phyloP scores from a whole-genome alignment of 345 rosid genomes.

The Trapa bicornis region DNA sequence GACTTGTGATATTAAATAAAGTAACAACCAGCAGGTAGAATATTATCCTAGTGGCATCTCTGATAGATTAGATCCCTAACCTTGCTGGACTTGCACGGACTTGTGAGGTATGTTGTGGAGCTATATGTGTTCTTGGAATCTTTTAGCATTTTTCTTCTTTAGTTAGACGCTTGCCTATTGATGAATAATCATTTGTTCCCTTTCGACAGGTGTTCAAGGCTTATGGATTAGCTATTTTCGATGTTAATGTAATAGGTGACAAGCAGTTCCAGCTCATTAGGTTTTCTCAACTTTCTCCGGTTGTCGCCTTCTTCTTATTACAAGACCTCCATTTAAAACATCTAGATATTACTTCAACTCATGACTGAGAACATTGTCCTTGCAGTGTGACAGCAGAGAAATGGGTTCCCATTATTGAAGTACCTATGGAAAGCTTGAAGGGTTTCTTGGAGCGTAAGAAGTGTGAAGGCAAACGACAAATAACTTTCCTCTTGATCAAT shows the following conservation, averaged over 20 bases:
- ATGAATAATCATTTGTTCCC: slow-evolving; percentile 2
- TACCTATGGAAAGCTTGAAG: slow-evolving; percentile 66
- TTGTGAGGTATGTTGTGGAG: slow-evolving; percentile 51
- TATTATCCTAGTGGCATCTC: slow-evolving; percentile 78
- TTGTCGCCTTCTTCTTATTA: neutral
- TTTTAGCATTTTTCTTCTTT: neutral
- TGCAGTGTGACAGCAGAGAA: slow-evolving; percentile 89
- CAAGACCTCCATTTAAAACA: too few species aligned
- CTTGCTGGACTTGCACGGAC: slow-evolving; percentile 95
- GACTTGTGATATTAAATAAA: slow-evolving; percentile 48
- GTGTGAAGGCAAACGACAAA: slow-evolving; percentile 91
- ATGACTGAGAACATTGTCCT: slow-evolving; percentile 1
- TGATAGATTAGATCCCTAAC: slow-evolving; percentile 85
- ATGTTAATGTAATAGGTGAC: slow-evolving; percentile 50
- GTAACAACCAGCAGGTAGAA: slow-evolving; percentile 55
- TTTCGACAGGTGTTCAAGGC: slow-evolving; percentile 66
- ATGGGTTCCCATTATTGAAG: slow-evolving; percentile 90
- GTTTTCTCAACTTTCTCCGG: slow-evolving; percentile 18
- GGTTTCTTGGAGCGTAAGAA: slow-evolving; percentile 72
- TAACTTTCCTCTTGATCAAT: slow-evolving; percentile 62
- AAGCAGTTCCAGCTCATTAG: slow-evolving; percentile 95
- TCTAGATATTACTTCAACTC: neutral
- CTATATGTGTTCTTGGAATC: neutral
- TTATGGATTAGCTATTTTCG: slow-evolving; percentile 62
- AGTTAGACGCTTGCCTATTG: neutral